Base-by-base conservation (phyloP, 306 rosid genomes). In the Malus sieversii region DNA sequence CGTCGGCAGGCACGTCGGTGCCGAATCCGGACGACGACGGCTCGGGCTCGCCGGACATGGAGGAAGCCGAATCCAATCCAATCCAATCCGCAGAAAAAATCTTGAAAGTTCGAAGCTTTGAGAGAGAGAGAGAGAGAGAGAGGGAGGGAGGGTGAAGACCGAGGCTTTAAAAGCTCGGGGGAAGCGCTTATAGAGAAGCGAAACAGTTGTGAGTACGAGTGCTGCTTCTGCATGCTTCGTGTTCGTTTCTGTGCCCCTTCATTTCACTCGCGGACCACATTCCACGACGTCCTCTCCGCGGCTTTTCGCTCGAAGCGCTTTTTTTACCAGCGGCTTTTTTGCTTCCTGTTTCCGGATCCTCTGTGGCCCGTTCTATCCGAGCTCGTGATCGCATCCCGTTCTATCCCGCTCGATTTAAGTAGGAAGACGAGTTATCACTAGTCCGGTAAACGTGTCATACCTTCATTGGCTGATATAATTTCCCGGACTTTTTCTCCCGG, bases 191-290 rank as follows among this genome's bases (percentile, higher is more conserved):
- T 48, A 64, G 63, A 72, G 76, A 19, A 22, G 58, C n/a, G 55
- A 59, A 62, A 68, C 20, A 71, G 57, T 35, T 20, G 66, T 42
- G 72, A 32, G 62, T 33, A 29, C 64, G 70, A 70, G 77, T 3
- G 20, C 55, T 51, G 52, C 32, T 3, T 6, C 55, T 51, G 61
- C 32, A 2, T n/a, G 73, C 83, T 72, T 82, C 96, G 96, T 84
- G 97, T 90, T 80, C 89, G 81, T 15, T 76, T 78, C 84, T 76
- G 19, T 58, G 82, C 82, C 96, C 92, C 96, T 79, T 92, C 90
- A 82, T 90, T 84, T 59, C 72, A 75, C 76, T 46, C 68, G 83
- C 85, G 89, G 89, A 80, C 89, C 81, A 83, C 68, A 86, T 71
- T 80, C 61, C 80, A 33, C 89, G 75, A 86, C 89, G 87, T 77